These are phyloP conservation scores for Curvularia hawaiiensis DNA, from an alignment of 2,329 filamentous ascomycete species.

Conservation along the genomic window DNA sequence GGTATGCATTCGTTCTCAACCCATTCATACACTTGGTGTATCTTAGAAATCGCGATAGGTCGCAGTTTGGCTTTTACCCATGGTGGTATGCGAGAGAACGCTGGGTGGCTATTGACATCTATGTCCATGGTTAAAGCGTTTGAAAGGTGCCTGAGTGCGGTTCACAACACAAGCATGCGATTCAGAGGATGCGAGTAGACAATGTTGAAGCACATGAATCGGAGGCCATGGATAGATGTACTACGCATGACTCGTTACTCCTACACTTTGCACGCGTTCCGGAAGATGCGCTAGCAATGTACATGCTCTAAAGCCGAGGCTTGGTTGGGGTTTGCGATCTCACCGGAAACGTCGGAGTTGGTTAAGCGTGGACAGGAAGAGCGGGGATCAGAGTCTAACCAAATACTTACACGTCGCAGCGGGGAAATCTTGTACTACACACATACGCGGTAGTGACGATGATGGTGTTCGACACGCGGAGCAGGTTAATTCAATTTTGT, in stretches of 20 bases:
- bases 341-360: constrained; percentile 33
- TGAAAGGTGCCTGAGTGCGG: constrained; percentile 2
- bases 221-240: constrained; percentile 12
- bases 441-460: constrained; percentile 2
- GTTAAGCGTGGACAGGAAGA: constrained; percentile 25
- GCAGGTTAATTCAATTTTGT: neutral
- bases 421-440: neutral
- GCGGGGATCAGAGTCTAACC: constrained; percentile 12
- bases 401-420: neutral
- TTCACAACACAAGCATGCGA: neutral
- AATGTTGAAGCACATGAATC: constrained; percentile 4
- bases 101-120: constrained; percentile 39
- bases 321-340: constrained; percentile 19
- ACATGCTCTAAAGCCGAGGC: constrained; percentile 14
- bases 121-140: constrained; percentile 28
- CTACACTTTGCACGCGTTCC: constrained; percentile 14
- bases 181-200: constrained; percentile 1
- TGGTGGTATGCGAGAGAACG: constrained; percentile 48
- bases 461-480: neutral
- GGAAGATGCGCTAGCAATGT: constrained; percentile 20
- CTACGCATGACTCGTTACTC: constrained; percentile 25
- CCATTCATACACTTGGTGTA: constrained; percentile 51
- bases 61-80: constrained; percentile 60
- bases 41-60: constrained; percentile 50
- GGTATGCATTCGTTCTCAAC: constrained; percentile 54